Conservation (phyloP, 2,329 filamentous ascomycete species). For the Malbranchea zuffiana region DNA sequence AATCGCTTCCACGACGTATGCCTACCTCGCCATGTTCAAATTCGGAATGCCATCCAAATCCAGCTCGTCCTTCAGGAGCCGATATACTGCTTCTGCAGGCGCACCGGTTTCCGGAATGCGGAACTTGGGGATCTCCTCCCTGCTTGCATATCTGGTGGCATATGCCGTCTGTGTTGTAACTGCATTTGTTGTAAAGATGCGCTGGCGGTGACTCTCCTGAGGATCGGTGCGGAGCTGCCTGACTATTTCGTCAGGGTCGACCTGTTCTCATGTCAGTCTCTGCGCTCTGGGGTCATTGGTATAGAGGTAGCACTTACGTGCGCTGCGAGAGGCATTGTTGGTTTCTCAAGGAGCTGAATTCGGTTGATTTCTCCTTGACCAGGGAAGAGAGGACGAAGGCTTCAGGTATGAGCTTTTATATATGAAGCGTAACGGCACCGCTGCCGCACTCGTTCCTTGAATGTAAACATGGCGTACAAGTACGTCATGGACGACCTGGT, state of each 20-base stretch:
- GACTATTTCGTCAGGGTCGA: slow-evolving; percentile 23
- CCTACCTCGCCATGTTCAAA: slow-evolving; percentile 51
- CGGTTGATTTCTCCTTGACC: no score
- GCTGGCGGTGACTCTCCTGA: slow-evolving; percentile 19
- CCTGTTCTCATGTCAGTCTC: slow-evolving; percentile 10
- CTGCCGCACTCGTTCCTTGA: no score
- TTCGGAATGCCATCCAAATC: slow-evolving; percentile 57
- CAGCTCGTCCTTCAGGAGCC: slow-evolving; percentile 53
- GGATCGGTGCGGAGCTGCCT: slow-evolving; percentile 18
- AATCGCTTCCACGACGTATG: background rate
- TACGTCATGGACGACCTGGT: no score
- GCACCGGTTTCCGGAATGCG: slow-evolving; percentile 24
- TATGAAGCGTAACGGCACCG: no score
- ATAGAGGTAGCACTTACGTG: slow-evolving; percentile 6
- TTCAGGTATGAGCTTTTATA: no score
- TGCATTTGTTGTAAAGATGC: slow-evolving; percentile 21
- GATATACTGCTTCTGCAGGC: slow-evolving; percentile 50
- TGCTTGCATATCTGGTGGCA: slow-evolving; percentile 25
- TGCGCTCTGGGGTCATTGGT: background rate
- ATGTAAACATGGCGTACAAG: no score
- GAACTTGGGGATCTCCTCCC: slow-evolving; percentile 26
- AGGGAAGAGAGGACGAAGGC: no score
- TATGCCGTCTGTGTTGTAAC: slow-evolving; percentile 23
- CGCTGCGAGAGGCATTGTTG: slow-evolving; percentile 9
- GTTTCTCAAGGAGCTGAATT: no score